Conservation (phyloP, 2,329 filamentous ascomycete species). For the Didymella arachidicola region DNA sequence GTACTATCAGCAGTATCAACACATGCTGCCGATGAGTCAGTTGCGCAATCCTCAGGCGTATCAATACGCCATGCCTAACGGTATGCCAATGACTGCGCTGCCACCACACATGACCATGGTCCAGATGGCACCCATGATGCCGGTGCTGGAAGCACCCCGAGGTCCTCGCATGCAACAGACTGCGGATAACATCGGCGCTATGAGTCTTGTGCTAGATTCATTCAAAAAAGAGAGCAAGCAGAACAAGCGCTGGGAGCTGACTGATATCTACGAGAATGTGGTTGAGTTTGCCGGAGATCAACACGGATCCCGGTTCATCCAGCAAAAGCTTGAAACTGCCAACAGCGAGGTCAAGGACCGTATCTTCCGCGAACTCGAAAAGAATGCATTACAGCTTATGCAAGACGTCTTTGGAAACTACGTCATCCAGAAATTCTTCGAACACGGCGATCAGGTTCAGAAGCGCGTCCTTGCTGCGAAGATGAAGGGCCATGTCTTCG, state of each 20-base stretch:
- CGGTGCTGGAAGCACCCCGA: constrained; percentile 51
- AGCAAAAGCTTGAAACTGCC: constrained; percentile 87
- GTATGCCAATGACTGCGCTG: constrained; percentile 45
- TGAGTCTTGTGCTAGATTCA: constrained; percentile 79
- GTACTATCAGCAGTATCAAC: constrained; percentile 44
- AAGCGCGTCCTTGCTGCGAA: constrained; percentile 85
- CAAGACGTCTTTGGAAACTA: constrained; percentile 98
- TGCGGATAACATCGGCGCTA: constrained; percentile 61
- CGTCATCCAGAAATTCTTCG: constrained; percentile 96
- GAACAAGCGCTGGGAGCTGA: constrained; percentile 80
- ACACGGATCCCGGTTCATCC: constrained; percentile 93
- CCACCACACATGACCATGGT: constrained; percentile 47
- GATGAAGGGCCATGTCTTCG: constrained; percentile 85
- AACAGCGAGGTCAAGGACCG: constrained; percentile 96
- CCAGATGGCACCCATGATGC: constrained; percentile 47
- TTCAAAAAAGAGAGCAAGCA: constrained; percentile 78
- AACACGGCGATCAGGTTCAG: constrained; percentile 92
- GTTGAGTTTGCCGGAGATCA: constrained; percentile 97
- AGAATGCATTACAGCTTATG: constrained; percentile 88
- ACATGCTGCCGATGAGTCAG: constrained; percentile 48
- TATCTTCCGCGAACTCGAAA: constrained; percentile 85
- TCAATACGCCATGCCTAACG: constrained; percentile 49
- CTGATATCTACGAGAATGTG: constrained; percentile 85
- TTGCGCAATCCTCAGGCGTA: constrained; percentile 47
- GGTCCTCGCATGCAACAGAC: constrained; percentile 62